Evolutionary conservation across 768 basidiomycete species (phyloP).

Genomic region (Boletus patriciae): DNA sequence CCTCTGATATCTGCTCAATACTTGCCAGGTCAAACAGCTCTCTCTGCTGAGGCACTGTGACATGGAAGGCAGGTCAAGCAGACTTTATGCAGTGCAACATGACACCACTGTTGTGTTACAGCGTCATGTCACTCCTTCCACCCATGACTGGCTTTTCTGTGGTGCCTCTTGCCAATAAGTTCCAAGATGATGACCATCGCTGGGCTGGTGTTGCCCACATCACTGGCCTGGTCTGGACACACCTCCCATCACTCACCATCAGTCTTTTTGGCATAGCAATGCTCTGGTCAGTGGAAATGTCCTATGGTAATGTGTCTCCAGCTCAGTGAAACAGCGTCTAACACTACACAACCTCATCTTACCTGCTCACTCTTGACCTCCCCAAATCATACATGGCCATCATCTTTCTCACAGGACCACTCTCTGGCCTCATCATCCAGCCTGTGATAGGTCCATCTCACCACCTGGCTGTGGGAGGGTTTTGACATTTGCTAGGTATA

Average conservation of each 20-base stretch:
- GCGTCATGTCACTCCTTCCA: too few relatives aligned
- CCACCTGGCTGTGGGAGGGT: slow-evolving; percentile 33
- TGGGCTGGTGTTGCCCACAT: too few relatives aligned
- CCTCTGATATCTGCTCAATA: slow-evolving; percentile 85
- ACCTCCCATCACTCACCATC: slow-evolving; percentile 69
- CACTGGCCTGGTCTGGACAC: too few relatives aligned
- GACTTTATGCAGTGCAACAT: slow-evolving; percentile 4
- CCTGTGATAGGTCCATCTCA: slow-evolving; percentile 65
- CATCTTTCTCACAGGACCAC: slow-evolving; percentile 90
- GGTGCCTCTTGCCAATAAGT: too few relatives aligned
- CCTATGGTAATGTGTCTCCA: slow-evolving; percentile 55
- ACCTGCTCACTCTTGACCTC: slow-evolving; percentile 84
- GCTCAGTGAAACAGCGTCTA: not conserved
- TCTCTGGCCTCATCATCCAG: slow-evolving; percentile 88
- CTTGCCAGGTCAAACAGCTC: slow-evolving; percentile 51
- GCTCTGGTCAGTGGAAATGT: slow-evolving; percentile 94
- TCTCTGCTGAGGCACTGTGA: slow-evolving; percentile 17
- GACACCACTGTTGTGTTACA: too few relatives aligned
- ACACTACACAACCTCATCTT: slow-evolving; percentile 64
- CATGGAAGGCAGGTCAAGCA: slow-evolving; percentile 20
- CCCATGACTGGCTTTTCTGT: too few relatives aligned
- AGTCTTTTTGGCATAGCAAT: slow-evolving; percentile 84
- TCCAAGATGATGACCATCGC: slow-evolving; percentile 39
- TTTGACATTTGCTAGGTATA: too few relatives aligned
- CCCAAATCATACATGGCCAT: slow-evolving; percentile 85